A percentile compares a stretch with the other conserved stretches of the same genome.
These are phyloP conservation scores for Erucastrum elatum DNA, from an alignment of 345 rosid genomes.

Conservation along the genomic window DNA sequence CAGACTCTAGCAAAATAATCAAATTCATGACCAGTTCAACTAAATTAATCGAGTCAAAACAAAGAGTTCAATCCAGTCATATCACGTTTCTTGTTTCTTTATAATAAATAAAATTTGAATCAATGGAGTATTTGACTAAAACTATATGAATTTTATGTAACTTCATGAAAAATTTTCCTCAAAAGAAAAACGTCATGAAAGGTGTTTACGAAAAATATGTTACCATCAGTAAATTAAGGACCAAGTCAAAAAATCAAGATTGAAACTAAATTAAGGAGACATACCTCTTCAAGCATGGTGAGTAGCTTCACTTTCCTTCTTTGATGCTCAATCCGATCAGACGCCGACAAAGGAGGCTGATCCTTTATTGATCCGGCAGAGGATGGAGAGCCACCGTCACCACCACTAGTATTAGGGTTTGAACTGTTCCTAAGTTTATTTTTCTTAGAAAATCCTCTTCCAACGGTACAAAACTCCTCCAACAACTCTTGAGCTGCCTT, in stretches of 20 bases:
- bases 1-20: constrained; percentile 49
- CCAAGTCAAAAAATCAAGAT: constrained; percentile 10
- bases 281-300: constrained; percentile 99
- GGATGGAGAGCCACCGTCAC: constrained; percentile 47
- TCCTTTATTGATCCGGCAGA: constrained; percentile 46
- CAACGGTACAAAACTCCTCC: constrained; percentile 94
- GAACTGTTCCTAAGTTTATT: constrained; percentile 45
- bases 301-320: constrained; percentile 92
- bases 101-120: constrained; percentile 3
- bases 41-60: not conserved
- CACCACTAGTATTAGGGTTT: constrained; percentile 60
- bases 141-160: not conserved
- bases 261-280: constrained; percentile 38
- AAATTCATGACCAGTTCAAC: constrained; percentile 26
- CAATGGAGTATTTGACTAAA: constrained; percentile 7
- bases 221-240: not conserved
- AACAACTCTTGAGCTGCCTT: constrained; percentile 81
- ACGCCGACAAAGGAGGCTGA: constrained; percentile 62
- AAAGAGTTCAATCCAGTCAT: constrained; percentile 14
- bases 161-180: not conserved
- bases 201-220: not conserved
- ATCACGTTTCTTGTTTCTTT: constrained; percentile 24
- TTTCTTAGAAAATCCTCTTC: constrained; percentile 79
- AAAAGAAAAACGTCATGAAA: not conserved
- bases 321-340: constrained; percentile 94